A percentile compares a stretch with the other conserved stretches of the same genome.
These are phyloP conservation scores for Phytophthora pini DNA, from an alignment of 352 stramenopile species.

Conservation along the genomic window DNA sequence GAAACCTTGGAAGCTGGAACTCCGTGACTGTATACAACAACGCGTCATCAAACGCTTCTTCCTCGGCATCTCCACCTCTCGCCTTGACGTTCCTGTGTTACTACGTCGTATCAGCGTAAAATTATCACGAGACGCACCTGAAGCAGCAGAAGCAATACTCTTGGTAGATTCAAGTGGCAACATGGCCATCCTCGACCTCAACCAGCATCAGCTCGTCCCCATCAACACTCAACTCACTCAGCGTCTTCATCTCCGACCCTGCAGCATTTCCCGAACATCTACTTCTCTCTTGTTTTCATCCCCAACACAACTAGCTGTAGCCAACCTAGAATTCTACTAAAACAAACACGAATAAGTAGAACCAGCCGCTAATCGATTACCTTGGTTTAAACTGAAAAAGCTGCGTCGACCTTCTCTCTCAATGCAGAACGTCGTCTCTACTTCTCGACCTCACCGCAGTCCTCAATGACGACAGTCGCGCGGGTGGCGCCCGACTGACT, in stretches of 20 bases:
- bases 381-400: background rate
- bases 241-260: slow-evolving; percentile 14
- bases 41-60: slow-evolving; percentile 33
- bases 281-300: slow-evolving; percentile 19
- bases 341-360: background rate
- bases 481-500: slow-evolving; percentile 90
- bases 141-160: slow-evolving; percentile 26
- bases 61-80: slow-evolving; percentile 15
- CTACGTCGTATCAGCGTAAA: slow-evolving; percentile 9
- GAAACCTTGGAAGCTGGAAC: slow-evolving; percentile 38
- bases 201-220: slow-evolving; percentile 9
- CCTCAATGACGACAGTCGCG: slow-evolving; percentile 92
- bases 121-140: slow-evolving; percentile 4
- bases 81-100: background rate
- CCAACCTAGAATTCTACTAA: slow-evolving; percentile 17
- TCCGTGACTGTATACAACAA: slow-evolving; percentile 48
- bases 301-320: slow-evolving; percentile 21
- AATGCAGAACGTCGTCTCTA: slow-evolving; percentile 25
- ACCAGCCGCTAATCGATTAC: slow-evolving; percentile 3
- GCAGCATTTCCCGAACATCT: slow-evolving; percentile 1
- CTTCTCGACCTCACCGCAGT: slow-evolving; percentile 94
- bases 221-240: slow-evolving; percentile 22
- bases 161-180: slow-evolving; percentile 27
- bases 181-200: slow-evolving; percentile 40
- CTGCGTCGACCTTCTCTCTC: background rate